Evolutionary conservation across 768 basidiomycete species (phyloP), one percentile per base, ranked within the genome.

Genomic region (Psilocybe cubensis): DNA sequence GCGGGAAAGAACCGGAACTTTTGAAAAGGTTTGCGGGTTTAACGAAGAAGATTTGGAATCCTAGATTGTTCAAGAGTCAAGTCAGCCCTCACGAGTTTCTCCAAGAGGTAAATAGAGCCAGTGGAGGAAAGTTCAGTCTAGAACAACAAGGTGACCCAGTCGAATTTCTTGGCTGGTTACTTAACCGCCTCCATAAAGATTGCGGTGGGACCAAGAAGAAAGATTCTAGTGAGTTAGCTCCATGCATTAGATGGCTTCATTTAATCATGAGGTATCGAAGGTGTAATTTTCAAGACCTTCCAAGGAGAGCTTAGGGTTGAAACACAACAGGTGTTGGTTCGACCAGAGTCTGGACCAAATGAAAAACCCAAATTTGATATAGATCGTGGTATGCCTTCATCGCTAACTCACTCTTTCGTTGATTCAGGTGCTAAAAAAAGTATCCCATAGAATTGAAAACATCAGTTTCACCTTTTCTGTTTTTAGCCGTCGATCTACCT

Each of bases 1-100:
- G 76, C 24, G 84, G 85, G 31, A 92, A 92, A 69, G 85, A 92
- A 60, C 78, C 92, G 6, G 97, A 99, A 69, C 83, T 98, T 53
- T 77, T 98, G 40, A 89, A 86, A 66, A 87, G 97, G 21, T 93
- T 98, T 66, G 88, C 92, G 17, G 80, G 84, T 11, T 82, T 99
- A 18, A 88, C 93, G 2, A 94, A 94, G 72, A 95, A 98, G 74
- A 68, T 98, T 35, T 99, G 97, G 97, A 98, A 97, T 73, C 94
- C 96, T 8, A 80, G 88, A 49, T 75, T 96, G 54, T 99, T 99
- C 85, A 99, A 99, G 73, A 89, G 91, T 58, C 97, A 99, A 81
- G 95, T 98, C 64, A 92, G 89, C 63, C 97, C 97, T n/a, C 97
- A 99, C 70, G 97, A 99, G 70, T 95, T 98, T 71, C 75, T 99